Base-by-base conservation (phyloP, 2,329 filamentous ascomycete species). In the Penicillium sp. region DNA sequence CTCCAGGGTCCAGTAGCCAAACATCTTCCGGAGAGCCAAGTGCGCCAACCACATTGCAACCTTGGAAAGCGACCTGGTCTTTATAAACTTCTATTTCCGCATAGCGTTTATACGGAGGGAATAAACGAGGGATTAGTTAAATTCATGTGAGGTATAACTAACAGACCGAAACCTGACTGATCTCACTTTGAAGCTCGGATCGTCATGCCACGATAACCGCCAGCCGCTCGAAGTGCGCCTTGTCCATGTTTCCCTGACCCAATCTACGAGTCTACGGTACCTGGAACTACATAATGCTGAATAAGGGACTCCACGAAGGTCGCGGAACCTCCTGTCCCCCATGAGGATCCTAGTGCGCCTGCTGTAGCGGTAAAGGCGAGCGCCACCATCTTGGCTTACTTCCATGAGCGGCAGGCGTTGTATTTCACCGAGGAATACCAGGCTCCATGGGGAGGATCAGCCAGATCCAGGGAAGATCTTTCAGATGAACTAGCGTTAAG, bases 201-300 rank as follows among this genome's bases (percentile, higher is more conserved):
- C 9, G 2, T 52, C 45, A 27, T 66, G 64, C 46, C 44, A 42
- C 16, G 27, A 42, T 7, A 59, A 65, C 9, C 57, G 60, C 34
- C 63, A 64, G 6, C 21, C 59, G 1, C 57, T 63, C 12, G 10
- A 52, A 38, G 55, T 53, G 34, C 65, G 64, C 0, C 57, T 67
- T 1, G 31, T 56, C 2, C 60, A 64, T 12, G 16, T 41, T 4
- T 40, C 52, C 1, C 46, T 65, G 6, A 50, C 0, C 35, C 47
- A 9, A 57, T 67, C 15, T 42, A 48, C 12, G 23, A 2, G 38
- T 67, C 21, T 67, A 65, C 32, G 15, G 27, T 1, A n/a, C 46
- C 2, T 23, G 23, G 23, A 56, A 44, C 27, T 29, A 59, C 7
- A 32, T 38, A 0, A n/a, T 45, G 10, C 41, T 59, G 3, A 6